Base-by-base conservation (phyloP, 148 eudicot genomes). In the Rhododendron mucronatum region DNA sequence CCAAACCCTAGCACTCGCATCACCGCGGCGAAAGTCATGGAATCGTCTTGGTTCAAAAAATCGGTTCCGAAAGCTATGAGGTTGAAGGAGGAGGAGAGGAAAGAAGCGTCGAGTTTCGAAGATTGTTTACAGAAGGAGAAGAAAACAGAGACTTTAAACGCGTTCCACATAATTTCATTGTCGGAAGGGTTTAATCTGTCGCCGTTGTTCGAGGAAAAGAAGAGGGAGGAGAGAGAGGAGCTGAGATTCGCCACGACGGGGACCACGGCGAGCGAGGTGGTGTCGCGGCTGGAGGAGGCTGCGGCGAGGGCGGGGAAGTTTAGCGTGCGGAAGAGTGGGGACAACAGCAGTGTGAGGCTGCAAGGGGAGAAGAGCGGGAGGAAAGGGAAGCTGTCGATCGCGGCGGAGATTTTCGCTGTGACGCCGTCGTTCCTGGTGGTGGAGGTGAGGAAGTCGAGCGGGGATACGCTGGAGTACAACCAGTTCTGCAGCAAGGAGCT, bases 401-500 rank as follows among this genome's bases (percentile, higher is more conserved):
- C 87, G 2, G 92, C 92, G 10, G 92, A 92, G 23, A 90, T 92
- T 2, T 92, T 92, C 83, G 87, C 90, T 1, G n/a, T 92, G 61
- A 78, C 91, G 65, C 87, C 90, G 59, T 87, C 91, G 48, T 87
- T 92, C 10, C 57, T 89, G 82, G 86, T 92, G 77, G 94, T 92
- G 86, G 91, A 92, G 76, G 92, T 91, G 82, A 92, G 78, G 87
- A 92, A 91, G 41, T 87, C 91, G 63, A 89, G 92, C 16, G 94
- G 94, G 4, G 92, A 91, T 78, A 92, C 94, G 0, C 21, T 91
- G 76, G 94, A 92, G 86, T 92, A 89, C 87, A 87, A 91, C 48
- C 91, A 87, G 83, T 92, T 92, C 90, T 92, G 92, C 81, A 91
- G 90, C 30, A 87, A 88, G 69, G 90, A 92, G 89, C 88, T 92